These are phyloP conservation scores for Cyclostephanos tholiformis DNA, from an alignment of 108 stramenopile species.

Conservation along the genomic window DNA sequence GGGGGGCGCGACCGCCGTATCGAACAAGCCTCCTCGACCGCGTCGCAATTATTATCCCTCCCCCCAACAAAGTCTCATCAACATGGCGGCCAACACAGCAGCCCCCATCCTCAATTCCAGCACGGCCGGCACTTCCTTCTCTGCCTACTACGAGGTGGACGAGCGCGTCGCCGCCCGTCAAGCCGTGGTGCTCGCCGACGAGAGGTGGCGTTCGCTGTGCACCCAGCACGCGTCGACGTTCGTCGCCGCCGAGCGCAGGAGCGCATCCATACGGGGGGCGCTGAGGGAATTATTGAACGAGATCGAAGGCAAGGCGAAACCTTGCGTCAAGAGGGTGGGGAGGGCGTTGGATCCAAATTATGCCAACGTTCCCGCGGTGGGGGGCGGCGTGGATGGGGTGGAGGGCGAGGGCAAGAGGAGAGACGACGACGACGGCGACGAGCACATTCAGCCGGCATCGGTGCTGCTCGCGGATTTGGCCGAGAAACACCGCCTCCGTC, in stretches of 20 bases:
- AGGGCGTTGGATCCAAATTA: constrained; percentile 65
- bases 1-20: no score
- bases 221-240: constrained; percentile 82
- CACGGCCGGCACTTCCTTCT: constrained; percentile 1
- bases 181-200: constrained; percentile 72
- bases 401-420: constrained; percentile 38
- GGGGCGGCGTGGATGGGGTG: constrained; percentile 53
- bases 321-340: constrained; percentile 56
- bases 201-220: constrained; percentile 72
- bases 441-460: constrained; percentile 26
- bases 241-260: constrained; percentile 84
- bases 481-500: constrained; percentile 80
- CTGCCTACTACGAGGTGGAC: constrained; percentile 48
- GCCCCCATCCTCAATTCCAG: background rate
- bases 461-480: constrained; percentile 64
- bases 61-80: constrained; percentile 8
- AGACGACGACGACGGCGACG: constrained; percentile 45
- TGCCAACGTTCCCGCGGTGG: constrained; percentile 28
- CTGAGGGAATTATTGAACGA: constrained; percentile 57
- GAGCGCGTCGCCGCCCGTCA: constrained; percentile 75
- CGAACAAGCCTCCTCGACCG: no score
- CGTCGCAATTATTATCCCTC: no score
- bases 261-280: constrained; percentile 57
- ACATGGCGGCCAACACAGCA: constrained; percentile 28
- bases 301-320: constrained; percentile 40